Evolutionary conservation across 352 stramenopile genomes (phyloP).

Genomic region (Thalassiosira exigua): DNA sequence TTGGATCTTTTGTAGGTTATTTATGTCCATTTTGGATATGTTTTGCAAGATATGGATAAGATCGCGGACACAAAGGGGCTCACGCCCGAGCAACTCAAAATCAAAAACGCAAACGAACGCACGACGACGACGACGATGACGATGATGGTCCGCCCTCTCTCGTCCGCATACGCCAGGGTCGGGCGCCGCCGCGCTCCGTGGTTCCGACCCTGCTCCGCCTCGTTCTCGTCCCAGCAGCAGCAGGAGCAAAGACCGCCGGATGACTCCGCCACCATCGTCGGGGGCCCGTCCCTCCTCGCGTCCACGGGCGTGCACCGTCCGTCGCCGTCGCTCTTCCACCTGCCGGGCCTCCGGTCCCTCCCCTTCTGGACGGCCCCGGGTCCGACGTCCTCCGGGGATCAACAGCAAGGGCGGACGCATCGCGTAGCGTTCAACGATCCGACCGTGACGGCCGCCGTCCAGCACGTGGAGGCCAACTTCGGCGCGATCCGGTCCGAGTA

Average conservation of each 20-base stretch:
- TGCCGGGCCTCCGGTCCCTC: conserved; percentile 78
- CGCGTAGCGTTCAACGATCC: conserved; percentile 80
- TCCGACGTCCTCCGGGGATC: not conserved
- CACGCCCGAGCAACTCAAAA: no score
- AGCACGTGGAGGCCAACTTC: conserved; percentile 70
- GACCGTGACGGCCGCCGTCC: conserved; percentile 59
- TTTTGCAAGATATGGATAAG: no score
- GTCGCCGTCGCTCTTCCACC: conserved; percentile 70
- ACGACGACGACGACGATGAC: no score
- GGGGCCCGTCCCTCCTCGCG: conserved; percentile 72
- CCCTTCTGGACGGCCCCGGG: conserved; percentile 80
- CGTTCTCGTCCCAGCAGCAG: conserved; percentile 14
- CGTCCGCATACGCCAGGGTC: no score
- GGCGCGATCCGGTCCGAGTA: conserved; percentile 75
- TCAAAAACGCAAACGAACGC: no score
- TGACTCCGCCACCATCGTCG: conserved; percentile 62
- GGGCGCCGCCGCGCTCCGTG: conserved; percentile 2
- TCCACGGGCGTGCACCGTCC: conserved; percentile 66
- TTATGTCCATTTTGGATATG: no score
- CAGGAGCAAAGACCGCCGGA: conserved; percentile 2
- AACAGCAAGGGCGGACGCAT: conserved; percentile 1
- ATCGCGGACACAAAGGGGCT: no score
- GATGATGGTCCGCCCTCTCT: no score
- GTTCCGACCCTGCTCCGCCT: not conserved
- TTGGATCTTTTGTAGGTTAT: no score